Evolutionary conservation across 306 rosid species (phyloP).

Genomic region (Quillaja saponaria): DNA sequence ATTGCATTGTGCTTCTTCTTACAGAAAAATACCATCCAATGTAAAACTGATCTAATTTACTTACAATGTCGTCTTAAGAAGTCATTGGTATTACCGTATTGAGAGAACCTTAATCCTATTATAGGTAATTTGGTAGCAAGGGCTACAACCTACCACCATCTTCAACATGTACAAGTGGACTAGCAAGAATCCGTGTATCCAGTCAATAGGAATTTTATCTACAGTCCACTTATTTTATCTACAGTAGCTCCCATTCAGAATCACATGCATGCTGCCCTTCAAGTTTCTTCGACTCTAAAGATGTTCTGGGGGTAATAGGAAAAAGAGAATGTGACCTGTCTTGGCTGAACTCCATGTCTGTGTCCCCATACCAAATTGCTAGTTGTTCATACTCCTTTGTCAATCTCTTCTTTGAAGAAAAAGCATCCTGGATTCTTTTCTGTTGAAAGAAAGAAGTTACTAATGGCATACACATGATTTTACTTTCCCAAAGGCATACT

Average conservation of each 20-base stretch:
- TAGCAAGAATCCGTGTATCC: conserved; percentile 13
- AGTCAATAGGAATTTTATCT: conserved; percentile 23
- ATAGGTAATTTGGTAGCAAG: conserved; percentile 13
- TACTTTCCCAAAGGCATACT: too few relatives aligned
- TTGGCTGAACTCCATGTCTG: conserved; percentile 33
- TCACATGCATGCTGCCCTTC: conserved; percentile 50
- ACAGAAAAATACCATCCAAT: neutral
- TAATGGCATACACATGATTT: neutral
- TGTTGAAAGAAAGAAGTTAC: conserved; percentile 27
- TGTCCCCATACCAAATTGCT: conserved; percentile 83
- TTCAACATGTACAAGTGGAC: conserved; percentile 10
- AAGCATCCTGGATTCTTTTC: conserved; percentile 74
- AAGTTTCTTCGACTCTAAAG: conserved; percentile 18
- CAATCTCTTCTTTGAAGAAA: conserved; percentile 70
- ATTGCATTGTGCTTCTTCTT: neutral
- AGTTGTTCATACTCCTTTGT: conserved; percentile 82
- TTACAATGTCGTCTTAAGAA: conserved; percentile 1
- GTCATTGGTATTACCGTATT: conserved; percentile 11
- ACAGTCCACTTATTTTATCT: conserved; percentile 29
- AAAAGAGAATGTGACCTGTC: conserved; percentile 19
- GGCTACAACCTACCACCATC: too few relatives aligned
- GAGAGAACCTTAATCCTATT: conserved; percentile 3
- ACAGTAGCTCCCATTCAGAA: conserved; percentile 82
- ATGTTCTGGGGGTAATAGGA: conserved; percentile 33
- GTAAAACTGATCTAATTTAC: neutral